These are phyloP conservation scores for Lactarius akahatsu DNA, from an alignment of 768 basidiomycete genomes.

Conservation along the genomic window DNA sequence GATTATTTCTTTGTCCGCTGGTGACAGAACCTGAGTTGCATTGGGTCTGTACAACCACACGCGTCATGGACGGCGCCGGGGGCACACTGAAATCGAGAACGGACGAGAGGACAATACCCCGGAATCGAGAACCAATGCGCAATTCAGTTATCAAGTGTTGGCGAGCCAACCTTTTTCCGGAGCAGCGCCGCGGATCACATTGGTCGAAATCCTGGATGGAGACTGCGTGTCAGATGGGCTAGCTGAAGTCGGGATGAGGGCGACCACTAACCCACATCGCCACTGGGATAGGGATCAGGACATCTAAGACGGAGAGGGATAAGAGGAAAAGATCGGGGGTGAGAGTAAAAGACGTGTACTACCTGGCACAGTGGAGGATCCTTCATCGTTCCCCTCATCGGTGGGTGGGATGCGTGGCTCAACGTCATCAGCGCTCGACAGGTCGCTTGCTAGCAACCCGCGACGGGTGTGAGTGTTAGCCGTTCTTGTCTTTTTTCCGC, in stretches of 20 bases:
- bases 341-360: not conserved
- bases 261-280: conserved; percentile 88
- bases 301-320: conserved; percentile 11
- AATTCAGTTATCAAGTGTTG: conserved; percentile 83
- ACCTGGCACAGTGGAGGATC: not conserved
- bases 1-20: conserved; percentile 81
- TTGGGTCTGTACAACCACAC: conserved; percentile 60
- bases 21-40: conserved; percentile 73
- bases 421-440: conserved; percentile 35
- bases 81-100: conserved; percentile 33
- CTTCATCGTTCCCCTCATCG: conserved; percentile 18
- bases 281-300: conserved; percentile 59
- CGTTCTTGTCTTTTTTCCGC: conserved; percentile 5
- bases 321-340: not conserved
- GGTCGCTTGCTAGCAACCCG: not conserved
- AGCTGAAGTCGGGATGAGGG: not conserved
- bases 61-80: not conserved
- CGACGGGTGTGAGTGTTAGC: conserved; percentile 17
- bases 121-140: conserved; percentile 79
- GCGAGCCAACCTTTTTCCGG: conserved; percentile 88
- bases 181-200: conserved; percentile 86
- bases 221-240: not conserved
- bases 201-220: conserved; percentile 86
- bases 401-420: not conserved
- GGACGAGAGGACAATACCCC: conserved; percentile 93